Base-by-base conservation (phyloP, 805 yeast species). In the Hanseniaspora lindneri region DNA sequence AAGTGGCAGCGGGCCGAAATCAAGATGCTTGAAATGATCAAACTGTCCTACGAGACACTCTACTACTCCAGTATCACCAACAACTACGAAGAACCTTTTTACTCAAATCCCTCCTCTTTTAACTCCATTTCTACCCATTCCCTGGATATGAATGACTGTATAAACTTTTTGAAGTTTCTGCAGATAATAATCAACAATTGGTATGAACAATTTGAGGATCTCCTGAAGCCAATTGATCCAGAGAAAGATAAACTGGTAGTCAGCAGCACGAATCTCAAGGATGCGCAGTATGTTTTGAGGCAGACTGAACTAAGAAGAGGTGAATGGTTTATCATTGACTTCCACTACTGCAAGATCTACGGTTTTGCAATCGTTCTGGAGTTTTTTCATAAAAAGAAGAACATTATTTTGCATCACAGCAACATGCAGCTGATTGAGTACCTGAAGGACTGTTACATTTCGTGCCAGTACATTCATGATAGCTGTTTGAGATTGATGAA, bases 41-140 rank as follows among this genome's bases (percentile, higher is more conserved):
- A 88, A 1, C 67, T 87, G 44, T 94, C 92, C 33, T 86, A 84
- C 60, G 94, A 85, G 56, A 77, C 89, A 1, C 68, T 88, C 17
- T 88, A 88, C 60, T 4, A 61, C 73, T 28, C 49, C 10, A 37
- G 42, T 29, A 23, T 34, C 4, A 9, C 29, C 16, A 44, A 37
- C 20, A 44, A 32, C 29, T 33, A 21, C 19, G 49, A 44, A 17
- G 49, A 44, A 20, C 49, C 49, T 3, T 44, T 44, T 30, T 44
- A 37, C n/a, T 21, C 40, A 13, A 44, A 44, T 27, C 33, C 34
- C 11, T 30, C 37, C 8, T 44, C 49, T 19, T 44, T 44, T n/a
- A 44, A 37, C 17, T 44, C 49, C 8, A 34, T 44, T 2, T 44
- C 49, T 14, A 27, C 42, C 7, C 49, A 44, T 23, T 17, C 49